These are phyloP conservation scores for Amaranthus cruentus DNA, from an alignment of 148 eudicot species.

Conservation along the genomic window DNA sequence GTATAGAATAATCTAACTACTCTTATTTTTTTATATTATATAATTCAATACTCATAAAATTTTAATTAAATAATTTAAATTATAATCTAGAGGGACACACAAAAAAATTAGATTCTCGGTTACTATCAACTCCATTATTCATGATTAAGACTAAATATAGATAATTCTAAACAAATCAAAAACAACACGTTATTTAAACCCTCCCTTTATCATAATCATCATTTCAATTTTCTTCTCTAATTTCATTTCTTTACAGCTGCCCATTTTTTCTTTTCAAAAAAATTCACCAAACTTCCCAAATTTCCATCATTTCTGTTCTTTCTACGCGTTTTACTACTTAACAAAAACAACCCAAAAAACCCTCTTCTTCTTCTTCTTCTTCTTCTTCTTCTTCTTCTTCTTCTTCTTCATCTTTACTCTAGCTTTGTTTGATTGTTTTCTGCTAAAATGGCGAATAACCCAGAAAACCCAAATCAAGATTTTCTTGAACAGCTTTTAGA, in stretches of 20 bases:
- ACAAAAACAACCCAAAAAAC: slow-evolving; percentile 7
- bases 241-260: slow-evolving; percentile 19
- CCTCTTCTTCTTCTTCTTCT: too few species aligned
- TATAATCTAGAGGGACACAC: too few species aligned
- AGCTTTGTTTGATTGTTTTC: too few species aligned
- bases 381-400: too few species aligned
- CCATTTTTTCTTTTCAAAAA: not conserved
- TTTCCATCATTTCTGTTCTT: slow-evolving; percentile 1
- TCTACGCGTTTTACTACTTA: not conserved
- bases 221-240: not conserved
- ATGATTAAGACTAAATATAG: not conserved
- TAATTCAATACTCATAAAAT: too few species aligned
- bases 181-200: slow-evolving; percentile 3
- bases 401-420: too few species aligned
- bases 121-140: too few species aligned
- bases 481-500: slow-evolving; percentile 54
- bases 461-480: slow-evolving; percentile 43
- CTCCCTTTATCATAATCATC: not conserved
- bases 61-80: too few species aligned
- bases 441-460: slow-evolving; percentile 38
- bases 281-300: slow-evolving; percentile 9
- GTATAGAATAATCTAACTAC: too few species aligned
- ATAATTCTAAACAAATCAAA: slow-evolving; percentile 14
- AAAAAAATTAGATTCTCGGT: too few species aligned
- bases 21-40: too few species aligned